Conservation (phyloP, 306 rosid species). For the Mucuna pruriens region DNA sequence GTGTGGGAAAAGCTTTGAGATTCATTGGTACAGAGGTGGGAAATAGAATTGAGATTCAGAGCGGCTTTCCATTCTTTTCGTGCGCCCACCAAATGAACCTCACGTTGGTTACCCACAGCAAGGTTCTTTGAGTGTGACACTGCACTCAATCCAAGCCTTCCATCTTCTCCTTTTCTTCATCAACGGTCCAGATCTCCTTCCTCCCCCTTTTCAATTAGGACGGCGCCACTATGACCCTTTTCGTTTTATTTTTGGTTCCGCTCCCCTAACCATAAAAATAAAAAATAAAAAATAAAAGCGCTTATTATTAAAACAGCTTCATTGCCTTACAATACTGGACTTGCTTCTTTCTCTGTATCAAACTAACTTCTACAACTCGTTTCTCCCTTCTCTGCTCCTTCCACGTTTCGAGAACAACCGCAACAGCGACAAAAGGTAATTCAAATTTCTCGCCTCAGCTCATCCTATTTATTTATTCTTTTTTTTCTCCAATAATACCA, state of each 20-base stretch:
- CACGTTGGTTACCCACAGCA: background rate
- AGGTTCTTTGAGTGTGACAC: slow-evolving; percentile 51
- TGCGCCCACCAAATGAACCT: slow-evolving; percentile 42
- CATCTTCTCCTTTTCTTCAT: slow-evolving; percentile 35
- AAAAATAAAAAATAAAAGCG: background rate
- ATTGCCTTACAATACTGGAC: slow-evolving; percentile 48
- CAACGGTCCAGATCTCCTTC: slow-evolving; percentile 44
- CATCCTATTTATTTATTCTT: background rate
- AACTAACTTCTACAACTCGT: slow-evolving; percentile 12
- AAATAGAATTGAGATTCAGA: background rate
- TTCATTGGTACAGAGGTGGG: background rate
- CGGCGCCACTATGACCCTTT: slow-evolving; percentile 51
- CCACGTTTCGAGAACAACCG: slow-evolving; percentile 37
- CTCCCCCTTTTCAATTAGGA: slow-evolving; percentile 47
- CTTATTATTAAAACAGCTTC: slow-evolving; percentile 29
- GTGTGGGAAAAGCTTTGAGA: background rate
- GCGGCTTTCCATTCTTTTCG: slow-evolving; percentile 27
- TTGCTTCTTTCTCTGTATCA: slow-evolving; percentile 46
- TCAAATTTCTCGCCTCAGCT: slow-evolving; percentile 22
- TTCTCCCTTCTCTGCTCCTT: slow-evolving; percentile 43
- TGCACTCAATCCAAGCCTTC: slow-evolving; percentile 45
- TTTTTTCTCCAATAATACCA: background rate
- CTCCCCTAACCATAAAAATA: slow-evolving; percentile 5
- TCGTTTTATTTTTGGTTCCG: slow-evolving; percentile 20
- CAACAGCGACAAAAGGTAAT: slow-evolving; percentile 46